phyloP scores from a whole-genome alignment of 2,329 filamentous ascomycete genomes.

The Cyanodermella asteris region DNA sequence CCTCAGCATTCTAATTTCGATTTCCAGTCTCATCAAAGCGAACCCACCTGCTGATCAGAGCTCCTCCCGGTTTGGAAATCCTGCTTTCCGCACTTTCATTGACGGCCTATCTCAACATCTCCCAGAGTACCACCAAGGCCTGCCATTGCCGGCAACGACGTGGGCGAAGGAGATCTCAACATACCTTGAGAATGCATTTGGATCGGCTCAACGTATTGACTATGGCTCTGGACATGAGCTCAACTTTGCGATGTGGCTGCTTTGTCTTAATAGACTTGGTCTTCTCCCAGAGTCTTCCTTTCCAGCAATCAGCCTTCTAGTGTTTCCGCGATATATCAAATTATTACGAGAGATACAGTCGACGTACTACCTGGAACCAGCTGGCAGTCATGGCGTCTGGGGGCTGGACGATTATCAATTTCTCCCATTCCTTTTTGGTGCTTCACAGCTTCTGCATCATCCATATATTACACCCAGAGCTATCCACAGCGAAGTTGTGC shows the following conservation, averaged over 20 bases:
- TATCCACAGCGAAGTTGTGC: slow-evolving; percentile 69
- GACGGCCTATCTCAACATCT: slow-evolving; percentile 24
- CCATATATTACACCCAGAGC: slow-evolving; percentile 54
- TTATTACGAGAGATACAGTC: slow-evolving; percentile 77
- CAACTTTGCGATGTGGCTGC: slow-evolving; percentile 88
- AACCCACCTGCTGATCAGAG: slow-evolving; percentile 69
- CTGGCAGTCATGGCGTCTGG: slow-evolving; percentile 94
- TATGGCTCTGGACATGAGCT: slow-evolving; percentile 95
- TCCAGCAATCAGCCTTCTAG: slow-evolving; percentile 46
- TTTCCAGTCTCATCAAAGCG: slow-evolving; percentile 41
- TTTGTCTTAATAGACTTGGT: slow-evolving; percentile 70
- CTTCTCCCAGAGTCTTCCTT: slow-evolving; percentile 46
- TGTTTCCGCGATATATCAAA: slow-evolving; percentile 63
- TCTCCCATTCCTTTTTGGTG: slow-evolving; percentile 83
- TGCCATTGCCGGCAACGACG: slow-evolving; percentile 17
- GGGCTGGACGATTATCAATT: slow-evolving; percentile 96
- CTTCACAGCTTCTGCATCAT: slow-evolving; percentile 71
- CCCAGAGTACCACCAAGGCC: slow-evolving; percentile 17
- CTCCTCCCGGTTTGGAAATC: slow-evolving; percentile 86
- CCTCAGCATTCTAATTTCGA: slow-evolving; percentile 45
- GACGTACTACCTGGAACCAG: slow-evolving; percentile 90
- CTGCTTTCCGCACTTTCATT: slow-evolving; percentile 65
- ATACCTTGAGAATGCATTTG: slow-evolving; percentile 68
- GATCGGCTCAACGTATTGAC: slow-evolving; percentile 71
- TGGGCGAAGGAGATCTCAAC: slow-evolving; percentile 51